phyloP scores from a whole-genome alignment of 202 grass and related monocot species.

The Miscanthus sacchariflorus region DNA sequence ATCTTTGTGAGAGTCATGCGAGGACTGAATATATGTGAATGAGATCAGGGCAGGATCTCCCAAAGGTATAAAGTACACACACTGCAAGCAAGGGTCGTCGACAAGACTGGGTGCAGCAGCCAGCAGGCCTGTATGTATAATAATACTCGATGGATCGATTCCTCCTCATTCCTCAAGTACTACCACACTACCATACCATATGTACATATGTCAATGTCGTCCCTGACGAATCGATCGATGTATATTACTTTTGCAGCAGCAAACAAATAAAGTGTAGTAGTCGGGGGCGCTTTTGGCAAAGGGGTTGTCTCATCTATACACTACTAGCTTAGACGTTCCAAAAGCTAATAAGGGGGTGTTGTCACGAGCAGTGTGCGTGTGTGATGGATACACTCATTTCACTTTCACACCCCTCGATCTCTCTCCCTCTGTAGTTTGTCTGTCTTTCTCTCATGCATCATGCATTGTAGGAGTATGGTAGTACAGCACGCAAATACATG shows the following conservation, averaged over 20 bases:
- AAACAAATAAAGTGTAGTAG: slow-evolving; percentile 4
- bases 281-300: slow-evolving; percentile 26
- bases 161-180: background rate
- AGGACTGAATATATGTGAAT: background rate
- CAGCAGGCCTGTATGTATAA: slow-evolving; percentile 9
- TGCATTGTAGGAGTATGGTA: background rate
- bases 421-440: background rate
- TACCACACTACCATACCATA: background rate
- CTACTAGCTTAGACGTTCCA: slow-evolving; percentile 11
- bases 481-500: background rate
- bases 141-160: slow-evolving; percentile 42
- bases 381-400: slow-evolving; percentile 10
- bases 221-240: background rate
- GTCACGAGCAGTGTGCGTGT: slow-evolving; percentile 34
- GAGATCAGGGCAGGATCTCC: slow-evolving; percentile 45
- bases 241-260: background rate
- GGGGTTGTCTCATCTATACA: slow-evolving; percentile 47
- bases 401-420: background rate
- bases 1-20: slow-evolving; percentile 47
- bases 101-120: background rate
- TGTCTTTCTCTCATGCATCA: slow-evolving; percentile 2
- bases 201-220: slow-evolving; percentile 21
- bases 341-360: background rate
- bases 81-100: background rate
- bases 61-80: slow-evolving; percentile 20